phyloP scores from a whole-genome alignment of 768 basidiomycete genomes.

The Lactarius trivialis region DNA sequence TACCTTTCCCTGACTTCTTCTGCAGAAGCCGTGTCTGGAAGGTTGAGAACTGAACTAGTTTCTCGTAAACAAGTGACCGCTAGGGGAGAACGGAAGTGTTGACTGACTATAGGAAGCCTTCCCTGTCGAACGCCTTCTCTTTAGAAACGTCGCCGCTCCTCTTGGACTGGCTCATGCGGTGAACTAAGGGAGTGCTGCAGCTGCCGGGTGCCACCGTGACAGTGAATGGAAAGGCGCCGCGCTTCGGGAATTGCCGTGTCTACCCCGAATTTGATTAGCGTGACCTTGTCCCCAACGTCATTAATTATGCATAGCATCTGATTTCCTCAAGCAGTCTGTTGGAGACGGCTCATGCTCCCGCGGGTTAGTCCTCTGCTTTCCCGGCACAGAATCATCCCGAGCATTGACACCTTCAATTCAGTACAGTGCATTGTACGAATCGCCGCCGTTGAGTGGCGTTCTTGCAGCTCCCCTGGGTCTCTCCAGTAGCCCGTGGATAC shows the following conservation, averaged over 20 bases:
- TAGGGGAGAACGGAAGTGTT: background rate
- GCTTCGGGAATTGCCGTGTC: constrained; percentile 11
- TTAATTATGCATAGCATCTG: background rate
- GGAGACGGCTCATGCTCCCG: background rate
- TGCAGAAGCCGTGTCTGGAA: constrained; percentile 55
- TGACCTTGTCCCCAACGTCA: background rate
- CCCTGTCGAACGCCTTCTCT: constrained; percentile 13
- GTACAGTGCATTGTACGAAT: background rate
- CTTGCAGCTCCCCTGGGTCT: background rate
- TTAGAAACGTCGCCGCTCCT: constrained; percentile 5
- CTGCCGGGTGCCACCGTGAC: background rate
- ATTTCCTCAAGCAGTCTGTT: background rate
- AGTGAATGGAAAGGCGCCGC: constrained; percentile 1
- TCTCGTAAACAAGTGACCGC: constrained; percentile 1
- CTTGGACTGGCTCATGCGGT: constrained; percentile 17
- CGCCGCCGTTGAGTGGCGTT: background rate
- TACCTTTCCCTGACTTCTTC: constrained; percentile 72
- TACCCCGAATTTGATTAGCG: background rate
- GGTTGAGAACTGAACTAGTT: constrained; percentile 59
- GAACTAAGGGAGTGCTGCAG: background rate
- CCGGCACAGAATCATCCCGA: background rate
- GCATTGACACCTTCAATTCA: background rate
- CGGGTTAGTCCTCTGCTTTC: background rate
- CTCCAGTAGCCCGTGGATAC: background rate
- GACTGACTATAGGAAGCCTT: constrained; percentile 24